These are phyloP conservation scores for Chaetomiaceae sp. DNA, from an alignment of 2,329 filamentous ascomycete genomes.

Conservation along the genomic window DNA sequence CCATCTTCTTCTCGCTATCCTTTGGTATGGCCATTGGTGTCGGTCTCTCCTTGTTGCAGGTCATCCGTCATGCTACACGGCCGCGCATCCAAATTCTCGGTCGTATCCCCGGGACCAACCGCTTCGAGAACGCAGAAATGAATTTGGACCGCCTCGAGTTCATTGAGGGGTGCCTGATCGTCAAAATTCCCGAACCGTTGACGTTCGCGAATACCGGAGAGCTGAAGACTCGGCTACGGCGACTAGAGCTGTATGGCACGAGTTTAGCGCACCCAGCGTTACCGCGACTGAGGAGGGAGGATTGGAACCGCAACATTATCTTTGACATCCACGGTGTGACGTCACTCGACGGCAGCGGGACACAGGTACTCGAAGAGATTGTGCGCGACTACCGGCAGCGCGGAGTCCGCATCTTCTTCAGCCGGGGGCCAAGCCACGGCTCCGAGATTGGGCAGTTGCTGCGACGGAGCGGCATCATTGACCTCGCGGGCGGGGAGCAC, in stretches of 20 bases:
- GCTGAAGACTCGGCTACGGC: slow-evolving; percentile 73
- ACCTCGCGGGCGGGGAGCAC: slow-evolving; percentile 68
- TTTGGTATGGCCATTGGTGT: slow-evolving; percentile 92
- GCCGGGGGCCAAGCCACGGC: slow-evolving; percentile 46
- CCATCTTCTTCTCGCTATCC: slow-evolving; percentile 91
- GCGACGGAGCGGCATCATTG: slow-evolving; percentile 76
- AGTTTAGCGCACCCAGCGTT: slow-evolving; percentile 79
- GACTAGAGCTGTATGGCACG: slow-evolving; percentile 89
- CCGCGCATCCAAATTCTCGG: slow-evolving; percentile 95
- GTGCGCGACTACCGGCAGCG: slow-evolving; percentile 73
- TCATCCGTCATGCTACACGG: slow-evolving; percentile 85
- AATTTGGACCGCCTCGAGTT: slow-evolving; percentile 75
- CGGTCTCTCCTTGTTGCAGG: slow-evolving; percentile 80
- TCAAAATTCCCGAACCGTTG: slow-evolving; percentile 94
- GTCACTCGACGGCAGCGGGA: slow-evolving; percentile 85
- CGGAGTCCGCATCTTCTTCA: slow-evolving; percentile 74
- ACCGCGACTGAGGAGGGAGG: slow-evolving; percentile 69
- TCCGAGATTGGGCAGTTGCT: slow-evolving; percentile 68
- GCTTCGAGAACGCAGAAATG: slow-evolving; percentile 36
- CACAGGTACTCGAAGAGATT: slow-evolving; percentile 88
- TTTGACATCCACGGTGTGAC: slow-evolving; percentile 99
- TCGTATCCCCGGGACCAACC: slow-evolving; percentile 46
- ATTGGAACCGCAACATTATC: slow-evolving; percentile 86
- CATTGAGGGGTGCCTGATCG: slow-evolving; percentile 86
- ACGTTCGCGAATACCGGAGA: slow-evolving; percentile 97